These are phyloP conservation scores for Candida coquimbonensis DNA, from an alignment of 805 yeast genomes.

Conservation along the genomic window DNA sequence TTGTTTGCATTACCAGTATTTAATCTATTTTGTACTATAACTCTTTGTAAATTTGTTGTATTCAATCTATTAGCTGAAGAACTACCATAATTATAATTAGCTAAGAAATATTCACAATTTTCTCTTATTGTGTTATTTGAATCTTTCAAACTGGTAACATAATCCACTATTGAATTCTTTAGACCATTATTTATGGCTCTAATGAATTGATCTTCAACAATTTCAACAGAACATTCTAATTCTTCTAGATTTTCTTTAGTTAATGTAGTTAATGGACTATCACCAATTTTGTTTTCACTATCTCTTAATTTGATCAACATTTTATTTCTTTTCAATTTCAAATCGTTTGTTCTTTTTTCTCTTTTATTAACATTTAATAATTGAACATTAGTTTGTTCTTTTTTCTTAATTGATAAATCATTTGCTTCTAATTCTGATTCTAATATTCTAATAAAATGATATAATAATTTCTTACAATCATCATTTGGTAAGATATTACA, in stretches of 20 bases:
- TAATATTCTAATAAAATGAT: conserved; percentile 33
- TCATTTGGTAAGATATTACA: conserved; percentile 30
- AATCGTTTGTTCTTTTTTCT: conserved; percentile 39
- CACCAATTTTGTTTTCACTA: conserved; percentile 40
- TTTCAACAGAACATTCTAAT: conserved; percentile 40
- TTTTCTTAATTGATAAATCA: conserved; percentile 33
- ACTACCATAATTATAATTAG: conserved; percentile 7
- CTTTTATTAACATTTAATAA: conserved; percentile 41
- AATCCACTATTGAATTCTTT: conserved; percentile 39
- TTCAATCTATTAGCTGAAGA: conserved; percentile 1
- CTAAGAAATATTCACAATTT: conserved; percentile 16
- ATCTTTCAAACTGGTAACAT: conserved; percentile 22
- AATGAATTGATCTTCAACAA: conserved; percentile 44
- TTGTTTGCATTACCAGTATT: background rate
- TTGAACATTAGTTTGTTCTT: conserved; percentile 37
- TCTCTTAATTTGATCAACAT: conserved; percentile 33
- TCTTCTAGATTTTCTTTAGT: conserved; percentile 48
- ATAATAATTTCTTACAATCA: conserved; percentile 32
- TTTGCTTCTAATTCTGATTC: conserved; percentile 31
- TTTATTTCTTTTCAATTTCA: conserved; percentile 30
- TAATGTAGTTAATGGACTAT: conserved; percentile 35
- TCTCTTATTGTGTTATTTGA: conserved; percentile 15
- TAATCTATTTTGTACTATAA: conserved; percentile 20
- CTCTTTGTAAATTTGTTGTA: conserved; percentile 19
- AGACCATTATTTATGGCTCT: conserved; percentile 40